Base-by-base conservation (phyloP, 2,329 filamentous ascomycete species). In the Fusarium agapanthi region DNA sequence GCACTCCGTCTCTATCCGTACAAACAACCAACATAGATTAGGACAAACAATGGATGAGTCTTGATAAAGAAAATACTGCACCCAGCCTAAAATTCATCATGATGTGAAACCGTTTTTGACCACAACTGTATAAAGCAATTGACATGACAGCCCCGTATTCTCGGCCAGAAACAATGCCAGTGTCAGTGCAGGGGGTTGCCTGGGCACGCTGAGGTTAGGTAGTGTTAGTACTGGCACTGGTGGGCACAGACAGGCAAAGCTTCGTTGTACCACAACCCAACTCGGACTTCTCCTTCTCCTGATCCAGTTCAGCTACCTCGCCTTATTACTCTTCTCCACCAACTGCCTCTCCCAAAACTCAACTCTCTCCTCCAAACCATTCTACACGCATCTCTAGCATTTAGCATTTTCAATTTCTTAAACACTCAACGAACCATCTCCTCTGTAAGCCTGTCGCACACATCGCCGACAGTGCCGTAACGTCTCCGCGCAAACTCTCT, bases 131-230 rank as follows among this genome's bases (percentile, higher is more conserved):
- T 51, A 34, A 32, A 50, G 26, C 34, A 40, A 63, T 61, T 61
- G 38, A 34, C 34, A 35, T 18, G 34, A 40, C 35, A 35, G n/a
- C 53, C 48, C 63, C 61, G 45, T 73, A 65, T 79, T 79, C 78
- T 77, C 69, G 59, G 47, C 77, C 76, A 79, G 77, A 78, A 79
- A 68, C 67, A 55, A 50, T 63, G 65, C 53, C 60, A 65, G 65
- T 72, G 71, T 73, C 63, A 65, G 71, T 77, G 66, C 75, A 77
- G 75, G 75, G 71, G 72, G 74, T 72, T 73, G 63, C 54, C 61
- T 53, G 55, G 65, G 74, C 55, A 50, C 47, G 61, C 54, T 48
- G 40, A 43, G 45, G 48, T 35, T 34, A 32, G 13, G 32, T 34
- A 34, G 61, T 28, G 50, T 35, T 53, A 38, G 50, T 54, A 65